Evolutionary conservation across 2,329 filamentous ascomycete genomes (phyloP), one percentile per base, ranked within the genome.

Genomic region (Alternaria postmessia): DNA sequence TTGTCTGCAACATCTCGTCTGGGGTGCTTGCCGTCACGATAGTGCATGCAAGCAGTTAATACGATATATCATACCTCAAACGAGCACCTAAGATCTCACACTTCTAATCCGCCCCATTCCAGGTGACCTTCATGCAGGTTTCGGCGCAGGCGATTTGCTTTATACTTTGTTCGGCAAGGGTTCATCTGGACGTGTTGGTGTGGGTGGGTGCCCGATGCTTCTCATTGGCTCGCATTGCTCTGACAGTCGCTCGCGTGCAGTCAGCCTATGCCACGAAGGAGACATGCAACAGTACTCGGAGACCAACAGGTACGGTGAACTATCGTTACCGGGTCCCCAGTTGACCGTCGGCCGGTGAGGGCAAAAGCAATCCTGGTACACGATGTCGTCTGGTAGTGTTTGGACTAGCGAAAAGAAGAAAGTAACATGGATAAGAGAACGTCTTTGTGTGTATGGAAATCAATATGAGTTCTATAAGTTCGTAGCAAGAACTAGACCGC

Each of bases 371-470:
- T 16, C 7, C 11, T 16, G 46, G 46, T 48, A 48, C 46, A 48
- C 30, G 18, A 48, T 48, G 46, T 7, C 1, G 8, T 30, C 30
- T 48, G 46, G 34, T 24, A 20, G 8, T 48, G 12, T 48, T 48
- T 48, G 30, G 46, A 11, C 46, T 48, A 48, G 46, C 46, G 46
- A 48, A 48, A 30, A 30, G 46, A 48, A 48, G 46, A 48, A 48
- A 48, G 12, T 1, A 48, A 48, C 8, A 48, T 36, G 18, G 46
- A 48, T 48, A 48, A 48, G 30, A 48, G 46, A 3, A 22, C 46
- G 12, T 48, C 12, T 3, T 22, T 7, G 7, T 36, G 30, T 14
- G 18, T 30, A 48, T 5, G 7, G 14, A 48, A 20, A 34, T 36
- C 8, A 11, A 30, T 30, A 30, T 30, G 28, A 30, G 9, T 30